Evolutionary conservation across 225 moss, liverwort and hornwort genomes (phyloP), one percentile per base, ranked within the genome.

Genomic region (Marchantia polymorpha): DNA sequence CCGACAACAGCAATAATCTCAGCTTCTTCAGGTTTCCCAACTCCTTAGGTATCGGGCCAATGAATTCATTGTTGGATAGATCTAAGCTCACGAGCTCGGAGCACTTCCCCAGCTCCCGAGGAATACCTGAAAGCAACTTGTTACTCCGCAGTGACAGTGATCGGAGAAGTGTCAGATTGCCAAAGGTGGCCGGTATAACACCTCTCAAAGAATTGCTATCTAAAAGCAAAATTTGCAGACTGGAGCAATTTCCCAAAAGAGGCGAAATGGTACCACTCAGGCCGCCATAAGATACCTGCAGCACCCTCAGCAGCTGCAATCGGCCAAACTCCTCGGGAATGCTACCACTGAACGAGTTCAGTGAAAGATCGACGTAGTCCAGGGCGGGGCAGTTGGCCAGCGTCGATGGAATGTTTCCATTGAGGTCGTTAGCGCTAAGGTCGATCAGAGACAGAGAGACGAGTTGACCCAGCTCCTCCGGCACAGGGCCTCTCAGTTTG

Each of bases 331-430:
- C 71, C 17, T 78, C 55, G 20, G 84, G 80, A 30, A 87, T 56
- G 67, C 83, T 82, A 25, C 90, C 87, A 4, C 75, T 90, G 50
- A 93, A 30, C 27, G 64, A 51, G 81, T 93, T 93, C 60, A n/a
- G 39, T 48, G n/a, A 80, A 13, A 93, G 61, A 56, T 81, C 77
- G 20, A 93, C 69, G n/a, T 70, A 76, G 39, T 78, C 74, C 15
- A 91, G 75, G 12, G 77, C 77, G n/a, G 85, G 78, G 12, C 88
- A 87, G 64, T 87, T 85, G 48, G 87, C 91, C 0, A 92, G 25
- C 49, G 73, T 46, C 29, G 63, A 3, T 48, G 83, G 83, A 53
- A 87, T 81, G 12, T 29, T 52, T 16, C 87, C 87, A 8, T 31
- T 60, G 4, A 87, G 59, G 23, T 78, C 29, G 39, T 84, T 87